Evolutionary conservation across 2,329 filamentous ascomycete species (phyloP).

Genomic region (Epichloe glyceriae): DNA sequence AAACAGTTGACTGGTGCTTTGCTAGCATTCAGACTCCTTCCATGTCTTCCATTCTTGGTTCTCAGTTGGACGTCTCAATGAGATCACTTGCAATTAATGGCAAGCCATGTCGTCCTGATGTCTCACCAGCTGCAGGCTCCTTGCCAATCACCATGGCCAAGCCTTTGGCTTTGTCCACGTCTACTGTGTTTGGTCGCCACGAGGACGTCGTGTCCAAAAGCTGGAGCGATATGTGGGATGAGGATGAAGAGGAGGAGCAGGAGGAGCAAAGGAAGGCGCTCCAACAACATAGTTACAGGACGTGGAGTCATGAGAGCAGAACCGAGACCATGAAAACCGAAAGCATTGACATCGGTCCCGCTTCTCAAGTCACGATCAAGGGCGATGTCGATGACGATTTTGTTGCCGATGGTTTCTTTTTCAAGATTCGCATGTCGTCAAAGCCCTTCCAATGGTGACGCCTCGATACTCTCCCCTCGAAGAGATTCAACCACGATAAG

Average conservation of each 20-base stretch:
- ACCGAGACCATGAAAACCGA: conserved; percentile 15
- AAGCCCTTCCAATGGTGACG: conserved; percentile 23
- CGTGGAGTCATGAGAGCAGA: conserved; percentile 67
- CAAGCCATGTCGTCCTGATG: conserved; percentile 26
- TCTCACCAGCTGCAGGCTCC: conserved; percentile 51
- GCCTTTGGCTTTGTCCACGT: conserved; percentile 58
- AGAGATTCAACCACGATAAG: conserved; percentile 58
- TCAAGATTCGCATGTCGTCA: conserved; percentile 43
- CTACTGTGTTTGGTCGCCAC: conserved; percentile 66
- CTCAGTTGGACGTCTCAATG: conserved; percentile 69
- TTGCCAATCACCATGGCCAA: conserved; percentile 71
- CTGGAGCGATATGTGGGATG: conserved; percentile 98
- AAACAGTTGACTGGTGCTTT: conserved; percentile 65
- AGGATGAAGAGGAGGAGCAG: conserved; percentile 68
- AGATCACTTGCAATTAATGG: conserved; percentile 52
- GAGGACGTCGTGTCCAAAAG: conserved; percentile 83
- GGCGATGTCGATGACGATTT: conserved; percentile 49
- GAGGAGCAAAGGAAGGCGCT: conserved; percentile 46
- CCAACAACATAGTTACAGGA: conserved; percentile 58
- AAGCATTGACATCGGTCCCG: conserved; percentile 9
- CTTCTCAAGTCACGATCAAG: conserved; percentile 23
- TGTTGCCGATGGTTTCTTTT: conserved; percentile 61
- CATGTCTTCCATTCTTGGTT: conserved; percentile 72
- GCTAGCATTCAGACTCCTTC: conserved; percentile 66
- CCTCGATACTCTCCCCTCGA: conserved; percentile 54